Evolutionary conservation across 176 grass and related monocot species (phyloP), one percentile per base, ranked within the genome.

Genomic region (Aechmea fasciata): DNA sequence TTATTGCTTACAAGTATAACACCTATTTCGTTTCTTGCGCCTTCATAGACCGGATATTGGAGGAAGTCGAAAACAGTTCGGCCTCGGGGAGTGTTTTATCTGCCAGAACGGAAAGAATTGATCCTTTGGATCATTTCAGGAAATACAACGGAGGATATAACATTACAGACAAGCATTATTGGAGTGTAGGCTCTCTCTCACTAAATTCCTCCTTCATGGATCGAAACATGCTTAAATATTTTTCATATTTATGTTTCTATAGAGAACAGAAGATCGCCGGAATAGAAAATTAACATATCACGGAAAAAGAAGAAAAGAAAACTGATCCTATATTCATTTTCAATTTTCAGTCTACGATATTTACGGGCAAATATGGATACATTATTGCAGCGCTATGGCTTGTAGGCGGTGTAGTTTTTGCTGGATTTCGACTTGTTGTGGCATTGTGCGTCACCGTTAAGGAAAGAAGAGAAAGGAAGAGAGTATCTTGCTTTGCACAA

Each of bases 91-190:
- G 69, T 9, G 9, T 51, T 47, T 69, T 89, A 4, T 87, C 81
- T 2, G 57, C 13, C 49, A 89, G 88, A 63, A 96, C 86, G 5
- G 70, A 71, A 71, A 87, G 92, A 59, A 65, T 81, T 9, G 92
- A 96, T 73, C 92, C 88, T 48, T 80, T 92, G 52, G 71, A 89
- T 52, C 22, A 79, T 70, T 76, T 92, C 24, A 79, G 57, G 50
- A 92, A 81, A 70, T 96, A 96, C 19, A 74, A 80, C 62, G 92
- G 86, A 79, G 92, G 92, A 64, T 96, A 89, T 48, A 92, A 89
- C 68, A 85, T 96, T 67, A 92, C 88, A 78, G 65, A 92, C 83
- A 87, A 75, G 48, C 83, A 96, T 71, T 96, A 96, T 25, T 96
- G 92, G 92, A 92, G 83, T 89, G 92, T 96, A 91, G 83, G 79